Base-by-base conservation (phyloP, 306 rosid genomes). In the Rosa rugosa region DNA sequence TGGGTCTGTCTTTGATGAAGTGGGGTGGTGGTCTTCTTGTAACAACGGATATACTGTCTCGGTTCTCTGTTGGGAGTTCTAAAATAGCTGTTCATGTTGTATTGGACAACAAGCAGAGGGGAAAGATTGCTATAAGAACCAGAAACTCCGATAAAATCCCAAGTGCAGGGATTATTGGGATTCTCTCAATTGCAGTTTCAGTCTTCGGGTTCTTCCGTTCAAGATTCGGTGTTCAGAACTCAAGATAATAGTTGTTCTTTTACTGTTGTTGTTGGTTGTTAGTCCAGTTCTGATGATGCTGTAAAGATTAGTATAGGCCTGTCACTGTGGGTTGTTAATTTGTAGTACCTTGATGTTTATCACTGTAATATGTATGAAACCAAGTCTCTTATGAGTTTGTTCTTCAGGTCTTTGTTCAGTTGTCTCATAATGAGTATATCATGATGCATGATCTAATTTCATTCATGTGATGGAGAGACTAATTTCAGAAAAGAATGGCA, bases 1-100 rank as follows among this genome's bases (percentile, higher is more conserved):
- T 82, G 34, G 82, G 85, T 20, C 40, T 82, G 63, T 82, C 82
- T 73, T 51, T 73, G 42, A 42, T 82, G 76, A 73, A 78, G 62
- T 41, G 31, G 71, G 64, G 75, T 11, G 72, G 76, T 36, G 82
- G 65, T 56, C 45, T 67, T 73, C 63, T 77, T 72, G 27, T 77
- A 20, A 56, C 69, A 69, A n/a, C 71, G 5, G 41, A 23, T 47
- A 69, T 82, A 18, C 72, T 57, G 62, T 67, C 77, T 62, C 80
- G 14, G 71, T 83, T 78, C 74, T 60, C 46, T 11, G 66, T 83
- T 1, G 83, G 86, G 22, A 22, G 62, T 65, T 67, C 80, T 40
- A 63, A 83, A 36, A 69, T 74, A 76, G 80, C 73, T 11, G 56
- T 79, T 16, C 44, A 20, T 16, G 57, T 60, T 25, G 77, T 75